A percentile compares a stretch with the other conserved stretches of the same genome.
Conservation (phyloP, 2,329 filamentous ascomycete species). For the Dothistroma pini region DNA sequence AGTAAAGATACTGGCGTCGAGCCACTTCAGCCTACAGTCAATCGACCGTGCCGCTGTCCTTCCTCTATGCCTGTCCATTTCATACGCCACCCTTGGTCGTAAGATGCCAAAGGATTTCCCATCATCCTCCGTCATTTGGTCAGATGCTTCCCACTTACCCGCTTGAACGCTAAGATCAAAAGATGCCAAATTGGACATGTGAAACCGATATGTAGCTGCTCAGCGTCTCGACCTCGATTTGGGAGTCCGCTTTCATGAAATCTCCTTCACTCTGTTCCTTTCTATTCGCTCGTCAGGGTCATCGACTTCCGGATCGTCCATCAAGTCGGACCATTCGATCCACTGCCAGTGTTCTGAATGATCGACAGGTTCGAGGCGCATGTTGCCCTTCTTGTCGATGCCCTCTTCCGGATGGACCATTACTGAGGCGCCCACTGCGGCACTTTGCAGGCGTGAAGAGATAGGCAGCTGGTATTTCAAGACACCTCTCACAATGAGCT, state of each 20-base stretch:
- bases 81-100: constrained; percentile 5
- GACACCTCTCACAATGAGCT: constrained; percentile 86
- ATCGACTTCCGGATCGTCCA: constrained; percentile 14
- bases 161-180: constrained; percentile 23
- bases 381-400: constrained; percentile 26
- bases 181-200: constrained; percentile 16
- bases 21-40: background rate
- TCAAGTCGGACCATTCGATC: constrained; percentile 29
- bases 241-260: constrained; percentile 6
- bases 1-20: constrained; percentile 5
- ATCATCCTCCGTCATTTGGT: constrained; percentile 6
- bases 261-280: background rate
- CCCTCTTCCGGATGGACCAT: constrained; percentile 41
- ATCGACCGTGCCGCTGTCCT: background rate
- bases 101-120: constrained; percentile 10
- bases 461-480: constrained; percentile 73
- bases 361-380: constrained; percentile 30
- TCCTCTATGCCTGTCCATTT: background rate
- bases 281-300: constrained; percentile 5
- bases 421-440: constrained; percentile 44
- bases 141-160: constrained; percentile 4
- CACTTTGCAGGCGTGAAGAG: constrained; percentile 52
- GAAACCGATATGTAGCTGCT: constrained; percentile 18
- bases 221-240: constrained; percentile 7
- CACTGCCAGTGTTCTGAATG: constrained; percentile 32